Base-by-base conservation (phyloP, 177 flowering plant species). In the Vitis hybrid region DNA sequence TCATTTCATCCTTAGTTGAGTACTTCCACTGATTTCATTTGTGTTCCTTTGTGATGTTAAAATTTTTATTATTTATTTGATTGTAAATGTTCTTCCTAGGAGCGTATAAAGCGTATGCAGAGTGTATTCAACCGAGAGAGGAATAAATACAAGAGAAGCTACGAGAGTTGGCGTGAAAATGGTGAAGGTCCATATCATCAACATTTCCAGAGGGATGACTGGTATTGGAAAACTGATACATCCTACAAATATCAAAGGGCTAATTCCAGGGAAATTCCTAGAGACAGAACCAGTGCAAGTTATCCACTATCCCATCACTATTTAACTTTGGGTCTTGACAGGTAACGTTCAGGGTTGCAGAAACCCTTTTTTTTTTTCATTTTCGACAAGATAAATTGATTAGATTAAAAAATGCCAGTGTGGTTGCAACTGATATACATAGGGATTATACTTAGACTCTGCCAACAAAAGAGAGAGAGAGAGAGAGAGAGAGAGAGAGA, bases 41-140 rank as follows among this genome's bases (percentile, higher is more conserved):
- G 46, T 40, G 46, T 40, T 40, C 46, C 46, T 40, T 19, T 30
- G 30, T 18, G 65, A 2, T 19, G 60, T 17, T 21, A 19, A 56
- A 46, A 62, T 67, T 27, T 32, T 4, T 21, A 32, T 46, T 52
- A 4, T 57, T 46, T 60, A 50, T 56, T 73, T 61, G n/a, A 60
- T 40, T 66, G 55, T 52, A 73, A 40, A 7, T 66, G 18, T 55
- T 56, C 40, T 72, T 63, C 70, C 4, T 64, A 96, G 99, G 99
- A 93, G 74, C 91, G 98, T 0, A 92, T 96, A 73, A 88, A 94
- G 72, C 95, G 98, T 15, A 96, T 96, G 99, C 99, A 96, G 75
- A 96, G 90, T 81, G 93, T 93, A 46, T 96, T 96, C 72, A 91
- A 93, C 80, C 84, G 97, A 74, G 99, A 91, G 76, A 75, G 85